Conservation (phyloP, 176 grass and related monocot species). For the Dactylis glomerata region DNA sequence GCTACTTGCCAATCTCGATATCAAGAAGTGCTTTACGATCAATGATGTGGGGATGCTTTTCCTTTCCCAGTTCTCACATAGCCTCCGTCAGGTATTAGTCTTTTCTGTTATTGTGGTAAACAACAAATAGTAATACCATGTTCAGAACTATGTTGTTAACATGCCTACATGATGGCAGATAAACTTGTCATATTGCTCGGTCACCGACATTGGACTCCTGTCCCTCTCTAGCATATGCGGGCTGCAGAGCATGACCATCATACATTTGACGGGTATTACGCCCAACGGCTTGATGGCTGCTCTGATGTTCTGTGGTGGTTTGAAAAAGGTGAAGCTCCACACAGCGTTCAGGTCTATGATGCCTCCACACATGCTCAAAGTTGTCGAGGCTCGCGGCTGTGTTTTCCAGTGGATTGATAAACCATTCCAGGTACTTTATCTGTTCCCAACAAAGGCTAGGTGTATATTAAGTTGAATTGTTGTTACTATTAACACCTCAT, state of each 20-base stretch:
- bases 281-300: constrained; percentile 61
- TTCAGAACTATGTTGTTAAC: not conserved
- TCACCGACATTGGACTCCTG: constrained; percentile 77
- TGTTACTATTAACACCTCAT: not conserved
- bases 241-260: constrained; percentile 69
- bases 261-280: constrained; percentile 65
- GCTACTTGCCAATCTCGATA: constrained; percentile 72
- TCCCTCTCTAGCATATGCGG: constrained; percentile 76
- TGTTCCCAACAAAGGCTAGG: not conserved
- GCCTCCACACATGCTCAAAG: constrained; percentile 51
- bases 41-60: constrained; percentile 70
- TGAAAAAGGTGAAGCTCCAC: constrained; percentile 78
- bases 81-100: constrained; percentile 51
- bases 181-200: constrained; percentile 83
- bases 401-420: constrained; percentile 76
- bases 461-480: not conserved
- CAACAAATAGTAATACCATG: not conserved
- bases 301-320: constrained; percentile 62
- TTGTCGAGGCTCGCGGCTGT: constrained; percentile 54
- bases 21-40: constrained; percentile 72
- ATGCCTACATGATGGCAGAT: constrained; percentile 44
- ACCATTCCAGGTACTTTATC: constrained; percentile 63
- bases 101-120: constrained; percentile 6
- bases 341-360: constrained; percentile 66
- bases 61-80: constrained; percentile 67